Evolutionary conservation across 495 filamentous ascomycete genomes (phyloP).

Genomic region (Tetracladium marchalianum): DNA sequence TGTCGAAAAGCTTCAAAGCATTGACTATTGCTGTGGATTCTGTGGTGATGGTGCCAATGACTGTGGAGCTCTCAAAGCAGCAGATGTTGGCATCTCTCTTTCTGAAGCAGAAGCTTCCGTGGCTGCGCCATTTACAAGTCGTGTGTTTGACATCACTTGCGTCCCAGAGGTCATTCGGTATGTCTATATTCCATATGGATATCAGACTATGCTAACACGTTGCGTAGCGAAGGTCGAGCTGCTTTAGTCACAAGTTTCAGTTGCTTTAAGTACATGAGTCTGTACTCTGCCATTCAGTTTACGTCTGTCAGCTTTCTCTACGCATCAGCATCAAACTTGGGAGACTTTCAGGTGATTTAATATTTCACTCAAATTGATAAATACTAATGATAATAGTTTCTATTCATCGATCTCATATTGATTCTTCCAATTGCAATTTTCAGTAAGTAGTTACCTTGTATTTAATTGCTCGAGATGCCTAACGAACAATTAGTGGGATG

Average conservation of each 20-base stretch:
- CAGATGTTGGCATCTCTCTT: conserved; percentile 96
- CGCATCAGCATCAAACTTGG: conserved; percentile 88
- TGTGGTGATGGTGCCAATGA: conserved; percentile 98
- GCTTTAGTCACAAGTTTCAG: conserved; percentile 96
- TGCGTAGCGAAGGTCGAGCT: conserved; percentile 73
- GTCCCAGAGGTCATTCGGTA: conserved; percentile 86
- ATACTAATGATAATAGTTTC: conserved; percentile 45
- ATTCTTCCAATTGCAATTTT: conserved; percentile 96
- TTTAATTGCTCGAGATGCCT: conserved; percentile 4
- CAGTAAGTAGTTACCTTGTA: conserved; percentile 42
- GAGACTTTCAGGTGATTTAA: conserved; percentile 72
- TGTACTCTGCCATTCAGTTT: conserved; percentile 99
- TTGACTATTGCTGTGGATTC: conserved; percentile 93
- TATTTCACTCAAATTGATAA: conserved; percentile 1
- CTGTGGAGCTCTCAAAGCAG: conserved; percentile 93
- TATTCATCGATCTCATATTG: conserved; percentile 87
- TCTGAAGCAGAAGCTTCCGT: conserved; percentile 98
- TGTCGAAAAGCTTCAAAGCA: conserved; percentile 91
- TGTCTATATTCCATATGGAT: conserved; percentile 1
- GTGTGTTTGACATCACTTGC: conserved; percentile 93
- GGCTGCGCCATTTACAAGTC: conserved; percentile 92
- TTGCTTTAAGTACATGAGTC: conserved; percentile 99
- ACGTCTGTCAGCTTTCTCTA: conserved; percentile 98
- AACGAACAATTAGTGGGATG: conserved; percentile 63
- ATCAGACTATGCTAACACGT: conserved; percentile 1